phyloP scores from a whole-genome alignment of 495 filamentous ascomycete species.

The Penicillium lagena region DNA sequence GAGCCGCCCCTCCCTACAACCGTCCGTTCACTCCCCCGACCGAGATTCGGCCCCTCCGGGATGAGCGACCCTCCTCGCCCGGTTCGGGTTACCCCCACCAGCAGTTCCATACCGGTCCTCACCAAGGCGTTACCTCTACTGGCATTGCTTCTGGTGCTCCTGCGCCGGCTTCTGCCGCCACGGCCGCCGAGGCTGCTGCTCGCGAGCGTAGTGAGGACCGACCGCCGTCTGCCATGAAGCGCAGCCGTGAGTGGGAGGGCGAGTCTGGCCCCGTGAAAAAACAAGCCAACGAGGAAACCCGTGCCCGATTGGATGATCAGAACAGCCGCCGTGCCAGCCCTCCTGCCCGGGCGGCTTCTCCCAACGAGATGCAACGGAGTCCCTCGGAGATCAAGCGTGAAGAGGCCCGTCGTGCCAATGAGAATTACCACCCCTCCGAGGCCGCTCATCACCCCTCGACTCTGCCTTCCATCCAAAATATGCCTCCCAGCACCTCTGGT shows the following conservation, averaged over 20 bases:
- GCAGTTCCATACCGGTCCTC: conserved; percentile 67
- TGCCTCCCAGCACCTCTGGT: conserved; percentile 50
- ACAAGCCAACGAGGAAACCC: conserved; percentile 77
- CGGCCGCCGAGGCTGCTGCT: conserved; percentile 68
- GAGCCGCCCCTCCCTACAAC: conserved; percentile 49
- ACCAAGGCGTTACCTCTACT: conserved; percentile 58
- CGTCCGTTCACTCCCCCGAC: conserved; percentile 68
- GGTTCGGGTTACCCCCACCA: conserved; percentile 75
- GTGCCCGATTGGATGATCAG: conserved; percentile 79
- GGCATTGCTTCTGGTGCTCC: conserved; percentile 74
- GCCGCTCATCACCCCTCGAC: conserved; percentile 80
- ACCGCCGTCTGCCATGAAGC: conserved; percentile 72
- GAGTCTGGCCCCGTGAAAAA: conserved; percentile 70
- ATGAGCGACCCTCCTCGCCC: conserved; percentile 78
- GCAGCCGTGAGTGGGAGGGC: conserved; percentile 81
- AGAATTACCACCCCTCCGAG: conserved; percentile 83
- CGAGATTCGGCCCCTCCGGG: conserved; percentile 80
- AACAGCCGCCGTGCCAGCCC: conserved; percentile 69
- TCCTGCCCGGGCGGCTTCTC: conserved; percentile 50
- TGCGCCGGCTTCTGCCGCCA: conserved; percentile 63
- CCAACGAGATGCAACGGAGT: conserved; percentile 63
- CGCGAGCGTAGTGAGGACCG: conserved; percentile 75
- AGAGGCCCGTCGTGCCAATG: conserved; percentile 62
- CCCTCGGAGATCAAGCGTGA: conserved; percentile 71
- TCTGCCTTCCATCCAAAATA: conserved; percentile 64